These are phyloP conservation scores for Oenanthe javanica DNA, from an alignment of 140 eudicot genomes.

Conservation along the genomic window DNA sequence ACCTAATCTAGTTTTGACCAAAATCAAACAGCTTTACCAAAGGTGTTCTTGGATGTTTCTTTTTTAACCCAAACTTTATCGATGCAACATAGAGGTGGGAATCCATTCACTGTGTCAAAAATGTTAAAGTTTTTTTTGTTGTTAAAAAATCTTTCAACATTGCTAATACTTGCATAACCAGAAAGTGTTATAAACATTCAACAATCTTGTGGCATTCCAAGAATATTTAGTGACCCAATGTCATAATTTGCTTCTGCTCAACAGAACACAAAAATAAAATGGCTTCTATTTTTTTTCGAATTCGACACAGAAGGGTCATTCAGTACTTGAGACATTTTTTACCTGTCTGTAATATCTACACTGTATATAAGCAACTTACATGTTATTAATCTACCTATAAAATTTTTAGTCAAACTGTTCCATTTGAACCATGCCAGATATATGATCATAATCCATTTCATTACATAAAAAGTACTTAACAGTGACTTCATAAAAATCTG, in stretches of 20 bases:
- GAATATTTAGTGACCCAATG: neutral
- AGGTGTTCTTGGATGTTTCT: neutral
- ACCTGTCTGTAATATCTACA: too few relatives aligned
- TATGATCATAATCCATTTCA: neutral
- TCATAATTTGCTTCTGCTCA: neutral
- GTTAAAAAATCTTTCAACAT: neutral
- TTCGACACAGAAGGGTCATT: neutral
- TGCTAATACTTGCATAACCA: neutral
- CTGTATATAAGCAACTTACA: too few relatives aligned
- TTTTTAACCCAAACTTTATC: neutral
- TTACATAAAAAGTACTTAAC: too few relatives aligned
- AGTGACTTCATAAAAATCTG: too few relatives aligned
- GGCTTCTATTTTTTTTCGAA: neutral
- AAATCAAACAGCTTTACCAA: neutral
- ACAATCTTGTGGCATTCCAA: neutral
- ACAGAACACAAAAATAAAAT: neutral
- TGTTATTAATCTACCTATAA: neutral
- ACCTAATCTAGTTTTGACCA: neutral
- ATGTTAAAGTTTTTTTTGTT: neutral
- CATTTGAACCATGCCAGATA: neutral
- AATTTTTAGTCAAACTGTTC: neutral
- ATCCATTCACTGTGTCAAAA: neutral
- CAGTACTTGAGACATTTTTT: neutral
- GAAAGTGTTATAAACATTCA: neutral
- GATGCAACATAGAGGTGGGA: neutral